phyloP scores from a whole-genome alignment of 2,329 filamentous ascomycete genomes.

The Colletotrichum nymphaeae region DNA sequence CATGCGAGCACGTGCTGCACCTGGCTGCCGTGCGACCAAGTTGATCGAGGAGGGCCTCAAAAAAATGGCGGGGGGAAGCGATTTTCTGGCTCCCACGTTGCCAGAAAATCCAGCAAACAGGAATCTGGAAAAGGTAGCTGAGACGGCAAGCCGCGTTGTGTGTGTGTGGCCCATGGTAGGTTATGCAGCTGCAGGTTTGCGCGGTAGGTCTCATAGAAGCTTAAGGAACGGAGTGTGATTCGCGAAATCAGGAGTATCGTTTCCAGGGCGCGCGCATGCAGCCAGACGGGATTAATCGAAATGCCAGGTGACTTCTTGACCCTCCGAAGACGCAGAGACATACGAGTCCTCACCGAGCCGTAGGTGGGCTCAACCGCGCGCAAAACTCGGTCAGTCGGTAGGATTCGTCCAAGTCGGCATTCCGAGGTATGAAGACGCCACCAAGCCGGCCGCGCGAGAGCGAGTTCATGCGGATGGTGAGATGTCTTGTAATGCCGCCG shows the following conservation, averaged over 20 bases:
- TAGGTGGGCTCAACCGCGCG: no score
- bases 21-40: constrained; percentile 23
- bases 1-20: constrained; percentile 14
- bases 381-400: neutral
- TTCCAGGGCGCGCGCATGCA: neutral
- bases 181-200: constrained; percentile 1
- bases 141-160: neutral
- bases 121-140: neutral
- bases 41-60: constrained; percentile 27
- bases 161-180: neutral
- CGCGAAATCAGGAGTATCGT: neutral
- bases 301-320: neutral
- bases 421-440: neutral
- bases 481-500: constrained; percentile 18
- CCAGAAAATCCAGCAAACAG: neutral
- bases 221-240: neutral
- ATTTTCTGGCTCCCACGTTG: neutral
- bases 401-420: neutral
- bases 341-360: neutral
- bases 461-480: neutral
- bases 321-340: neutral
- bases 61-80: constrained; percentile 1
- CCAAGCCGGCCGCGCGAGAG: neutral
- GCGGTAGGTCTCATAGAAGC: neutral
- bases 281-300: neutral